Conservation (phyloP, 805 yeast species). For the Pichia ethanolica region DNA sequence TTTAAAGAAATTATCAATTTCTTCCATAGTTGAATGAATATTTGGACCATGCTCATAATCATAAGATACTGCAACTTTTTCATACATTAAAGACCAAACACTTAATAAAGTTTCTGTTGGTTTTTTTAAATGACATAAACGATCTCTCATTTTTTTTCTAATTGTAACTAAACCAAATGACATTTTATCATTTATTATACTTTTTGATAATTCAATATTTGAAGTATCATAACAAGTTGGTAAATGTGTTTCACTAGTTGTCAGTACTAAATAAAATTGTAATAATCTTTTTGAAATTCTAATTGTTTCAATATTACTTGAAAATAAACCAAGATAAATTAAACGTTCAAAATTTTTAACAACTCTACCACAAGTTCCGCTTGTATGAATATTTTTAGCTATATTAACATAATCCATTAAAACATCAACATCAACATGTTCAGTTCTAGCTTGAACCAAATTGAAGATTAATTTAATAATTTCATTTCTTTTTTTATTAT, state of each 20-base stretch:
- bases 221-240: constrained; percentile 19
- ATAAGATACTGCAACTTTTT: constrained; percentile 20
- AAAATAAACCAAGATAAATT: constrained; percentile 42
- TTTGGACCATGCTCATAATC: constrained; percentile 2
- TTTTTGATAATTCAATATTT: constrained; percentile 33
- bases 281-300: constrained; percentile 38
- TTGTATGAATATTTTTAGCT: constrained; percentile 13
- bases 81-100: constrained; percentile 40
- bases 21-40: not conserved
- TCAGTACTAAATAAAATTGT: constrained; percentile 18
- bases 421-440: constrained; percentile 9
- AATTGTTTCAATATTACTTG: constrained; percentile 44
- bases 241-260: constrained; percentile 15
- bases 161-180: constrained; percentile 69
- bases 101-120: constrained; percentile 35
- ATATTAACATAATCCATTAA: constrained; percentile 5
- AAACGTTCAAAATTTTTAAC: constrained; percentile 43
- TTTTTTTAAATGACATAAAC: constrained; percentile 22
- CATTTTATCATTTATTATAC: constrained; percentile 47
- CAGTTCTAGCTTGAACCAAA: constrained; percentile 31
- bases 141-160: constrained; percentile 55
- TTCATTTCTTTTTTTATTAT: constrained; percentile 21
- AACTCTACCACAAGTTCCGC: constrained; percentile 26
- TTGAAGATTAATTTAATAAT: constrained; percentile 33
- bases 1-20: constrained; percentile 5